Base-by-base conservation (phyloP, 768 basidiomycete species). In the Lenzites betulinus region DNA sequence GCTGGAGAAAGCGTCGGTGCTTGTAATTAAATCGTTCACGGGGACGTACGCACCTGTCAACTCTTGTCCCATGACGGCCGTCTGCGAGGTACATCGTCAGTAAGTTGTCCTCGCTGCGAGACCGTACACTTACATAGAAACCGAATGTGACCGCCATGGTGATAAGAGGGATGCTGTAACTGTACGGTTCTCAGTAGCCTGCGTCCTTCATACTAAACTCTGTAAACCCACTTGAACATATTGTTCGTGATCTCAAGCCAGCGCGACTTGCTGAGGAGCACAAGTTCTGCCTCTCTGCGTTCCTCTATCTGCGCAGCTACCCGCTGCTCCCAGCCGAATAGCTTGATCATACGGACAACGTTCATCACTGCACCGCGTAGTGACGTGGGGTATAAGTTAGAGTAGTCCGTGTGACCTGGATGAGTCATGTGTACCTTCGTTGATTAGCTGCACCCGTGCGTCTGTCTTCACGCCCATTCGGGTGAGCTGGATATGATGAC, bases 61-160 rank as follows among this genome's bases (percentile, higher is more conserved):
- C 42, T 73, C 65, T 55, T 71, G 55, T 54, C 74, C 73, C 71
- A 78, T 73, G 1, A 80, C 66, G 0, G 77, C 33, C 12, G 78
- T 79, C 72, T 73, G 23, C 1, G 12, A 3, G 23, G 9, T 23
- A 30, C 11, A 49, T 3, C 26, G 2, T 25, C 20, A 25, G 8
- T 11, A 20, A 22, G 9, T 22, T 15, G 23, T 15, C 3, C 6
- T 25, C 13, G 39, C 49, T 6, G 20, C 15, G 13, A 23, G 23
- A 5, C 25, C 25, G 9, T 9, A 18, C 22, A 67, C 83, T 54
- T 72, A 86, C 78, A 60, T 86, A 90, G 7, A 83, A 76, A 1
- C 79, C 76, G 65, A 83, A 90, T 1, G 87, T 86, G 16, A 81
- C 78, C 42, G 87, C 66, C 89, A 90, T 91, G 30, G 83, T 85